Evolutionary conservation across 2,329 filamentous ascomycete species (phyloP).

Genomic region (Tolypocladium guangdongense): DNA sequence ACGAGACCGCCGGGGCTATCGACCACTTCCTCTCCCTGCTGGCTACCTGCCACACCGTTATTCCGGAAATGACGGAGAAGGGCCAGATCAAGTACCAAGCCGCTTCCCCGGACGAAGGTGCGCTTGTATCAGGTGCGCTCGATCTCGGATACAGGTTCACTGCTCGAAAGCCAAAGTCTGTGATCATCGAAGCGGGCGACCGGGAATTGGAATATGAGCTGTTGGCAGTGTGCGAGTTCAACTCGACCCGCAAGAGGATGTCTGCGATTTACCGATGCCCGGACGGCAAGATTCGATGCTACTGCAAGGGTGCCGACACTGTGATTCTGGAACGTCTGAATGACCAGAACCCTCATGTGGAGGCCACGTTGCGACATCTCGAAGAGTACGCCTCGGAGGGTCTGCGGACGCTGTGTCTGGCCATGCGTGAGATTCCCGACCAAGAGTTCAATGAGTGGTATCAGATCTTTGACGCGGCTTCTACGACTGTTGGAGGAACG

Average conservation of each 20-base stretch:
- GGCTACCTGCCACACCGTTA: conserved; percentile 91
- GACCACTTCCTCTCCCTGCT: conserved; percentile 82
- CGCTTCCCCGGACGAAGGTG: conserved; percentile 92
- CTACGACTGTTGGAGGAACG: conserved; percentile 84
- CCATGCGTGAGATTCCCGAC: conserved; percentile 87
- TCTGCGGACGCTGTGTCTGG: conserved; percentile 84
- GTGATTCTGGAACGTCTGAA: conserved; percentile 89
- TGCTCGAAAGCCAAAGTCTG: conserved; percentile 78
- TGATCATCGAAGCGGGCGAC: conserved; percentile 70
- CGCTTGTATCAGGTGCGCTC: conserved; percentile 86
- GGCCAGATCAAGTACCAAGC: conserved; percentile 94
- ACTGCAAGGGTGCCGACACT: conserved; percentile 94
- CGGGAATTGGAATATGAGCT: conserved; percentile 75
- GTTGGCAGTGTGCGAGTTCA: conserved; percentile 96
- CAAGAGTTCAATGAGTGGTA: conserved; percentile 83
- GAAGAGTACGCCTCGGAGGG: conserved; percentile 98
- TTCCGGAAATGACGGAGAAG: conserved; percentile 76
- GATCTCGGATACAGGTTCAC: conserved; percentile 80
- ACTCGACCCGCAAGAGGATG: conserved; percentile 89
- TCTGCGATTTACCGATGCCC: conserved; percentile 94
- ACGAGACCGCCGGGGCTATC: conserved; percentile 39
- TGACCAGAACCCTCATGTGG: conserved; percentile 74
- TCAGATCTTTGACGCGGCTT: conserved; percentile 74
- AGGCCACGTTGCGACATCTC: conserved; percentile 85
- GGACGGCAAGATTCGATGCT: conserved; percentile 86